Evolutionary conservation across 2,329 filamentous ascomycete genomes (phyloP), one percentile per base, ranked within the genome.

Genomic region (Chaetomium olivaceum): DNA sequence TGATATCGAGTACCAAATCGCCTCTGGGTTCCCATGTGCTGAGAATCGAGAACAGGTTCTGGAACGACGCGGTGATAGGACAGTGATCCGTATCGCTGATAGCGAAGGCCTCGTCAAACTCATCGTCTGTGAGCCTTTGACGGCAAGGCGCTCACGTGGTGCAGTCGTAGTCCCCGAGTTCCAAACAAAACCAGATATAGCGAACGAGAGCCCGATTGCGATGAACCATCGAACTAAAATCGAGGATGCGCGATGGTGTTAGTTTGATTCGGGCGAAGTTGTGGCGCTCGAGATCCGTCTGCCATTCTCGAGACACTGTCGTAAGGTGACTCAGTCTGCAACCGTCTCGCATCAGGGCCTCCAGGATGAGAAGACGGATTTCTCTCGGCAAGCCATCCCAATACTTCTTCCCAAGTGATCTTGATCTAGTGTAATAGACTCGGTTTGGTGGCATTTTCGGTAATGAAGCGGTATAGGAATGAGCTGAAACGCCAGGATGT

Each of bases 231-330:
- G 27, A 50, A 59, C 43, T 19, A 8, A 50, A 59, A 31, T 59
- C 57, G 12, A 7, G 8, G 19, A 59, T 25, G 27, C 43, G 57
- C 16, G 43, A 23, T 33, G 57, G 57, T 33, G 43, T 59, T 19
- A 59, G 57, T 23, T 12, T 59, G 57, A 59, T 50, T n/a, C 25
- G 16, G 57, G 43, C 39, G 39, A 59, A 59, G 29, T 29, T 59
- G 46, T 59, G 19, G 19, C 57, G 57, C 46, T 59, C 57, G 57
- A 59, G 23, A 9, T 33, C 25, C 7, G 11, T 25, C 23, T 59
- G 57, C 43, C 57, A 59, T 14, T 50, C 39, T 23, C 57, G 43
- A 31, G 57, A 59, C 27, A 59, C 57, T 9, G 43, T 50, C 27
- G 43, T 23, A 25, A 59, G 29, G 43, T 16, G 25, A 33, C 16